Conservation (phyloP, 768 basidiomycete species). For the Leccinum ochraceum region DNA sequence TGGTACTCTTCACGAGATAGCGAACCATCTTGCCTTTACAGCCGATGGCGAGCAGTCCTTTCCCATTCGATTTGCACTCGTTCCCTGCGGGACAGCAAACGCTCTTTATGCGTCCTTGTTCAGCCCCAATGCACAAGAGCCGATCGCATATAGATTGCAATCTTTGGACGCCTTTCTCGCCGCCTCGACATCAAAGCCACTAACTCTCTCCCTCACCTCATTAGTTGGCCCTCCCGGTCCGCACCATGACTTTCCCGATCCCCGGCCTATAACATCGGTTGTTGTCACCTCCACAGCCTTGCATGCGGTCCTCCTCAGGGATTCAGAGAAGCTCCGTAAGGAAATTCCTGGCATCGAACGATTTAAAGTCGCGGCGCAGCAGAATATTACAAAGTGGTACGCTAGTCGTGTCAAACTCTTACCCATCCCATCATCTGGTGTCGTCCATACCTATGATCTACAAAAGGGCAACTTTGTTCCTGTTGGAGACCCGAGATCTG, state of each 20-base stretch:
- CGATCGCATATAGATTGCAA: conserved; percentile 47
- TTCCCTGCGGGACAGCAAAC: conserved; percentile 91
- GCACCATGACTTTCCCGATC: conserved; percentile 11
- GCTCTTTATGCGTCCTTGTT: conserved; percentile 83
- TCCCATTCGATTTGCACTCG: conserved; percentile 47
- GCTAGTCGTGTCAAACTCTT: conserved; percentile 56
- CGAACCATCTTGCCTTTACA: conserved; percentile 52
- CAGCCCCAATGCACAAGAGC: conserved; percentile 41
- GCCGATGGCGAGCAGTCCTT: conserved; percentile 12
- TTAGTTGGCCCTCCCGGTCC: conserved; percentile 36
- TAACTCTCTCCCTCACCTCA: conserved; percentile 58
- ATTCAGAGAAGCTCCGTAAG: conserved; percentile 74
- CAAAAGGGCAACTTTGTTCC: conserved; percentile 46
- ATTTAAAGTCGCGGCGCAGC: conserved; percentile 82
- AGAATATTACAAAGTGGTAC: conserved; percentile 77
- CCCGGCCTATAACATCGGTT: conserved; percentile 49
- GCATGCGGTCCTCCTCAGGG: conserved; percentile 82
- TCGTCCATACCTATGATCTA: conserved; percentile 66
- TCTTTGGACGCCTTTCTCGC: conserved; percentile 56
- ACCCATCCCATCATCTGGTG: conserved; percentile 40
- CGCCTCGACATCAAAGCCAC: conserved; percentile 37
- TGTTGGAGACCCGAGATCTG: conserved; percentile 37
- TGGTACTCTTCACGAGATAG: conserved; percentile 88
- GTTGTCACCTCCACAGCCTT: conserved; percentile 87
- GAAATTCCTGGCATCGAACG: conserved; percentile 77